A percentile compares a stretch with the other conserved stretches of the same genome.
Evolutionary conservation across 208 protist species (phyloP).

Genomic region (Acanthamoeba polyphaga): DNA sequence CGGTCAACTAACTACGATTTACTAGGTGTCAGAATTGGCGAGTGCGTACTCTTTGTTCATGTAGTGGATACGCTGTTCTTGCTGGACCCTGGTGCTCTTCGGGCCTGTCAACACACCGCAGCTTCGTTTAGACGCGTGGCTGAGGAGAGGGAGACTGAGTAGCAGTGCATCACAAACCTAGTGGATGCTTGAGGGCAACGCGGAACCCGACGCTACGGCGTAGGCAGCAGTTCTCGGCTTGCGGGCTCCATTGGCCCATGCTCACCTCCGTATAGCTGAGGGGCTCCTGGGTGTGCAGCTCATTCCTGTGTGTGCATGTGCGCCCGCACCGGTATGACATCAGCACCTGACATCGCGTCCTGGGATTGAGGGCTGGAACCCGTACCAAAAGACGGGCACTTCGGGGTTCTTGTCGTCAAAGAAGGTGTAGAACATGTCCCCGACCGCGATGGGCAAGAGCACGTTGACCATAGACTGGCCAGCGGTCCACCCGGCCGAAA

Average conservation of each 20-base stretch:
- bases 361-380: background rate
- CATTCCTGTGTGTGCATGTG: background rate
- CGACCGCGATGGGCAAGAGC: slow-evolving; percentile 6
- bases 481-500: background rate
- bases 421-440: slow-evolving; percentile 27
- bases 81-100: slow-evolving; percentile 43
- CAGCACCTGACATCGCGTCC: no score
- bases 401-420: slow-evolving; percentile 62
- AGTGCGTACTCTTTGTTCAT: slow-evolving; percentile 50
- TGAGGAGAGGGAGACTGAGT: background rate
- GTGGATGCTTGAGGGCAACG: slow-evolving; percentile 43
- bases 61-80: slow-evolving; percentile 63
- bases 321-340: no score
- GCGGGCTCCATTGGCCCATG: background rate
- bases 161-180: background rate
- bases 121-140: background rate
- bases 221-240: slow-evolving; percentile 34
- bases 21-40: background rate
- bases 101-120: background rate
- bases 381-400: background rate
- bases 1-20: background rate
- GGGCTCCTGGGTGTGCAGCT: slow-evolving; percentile 4
- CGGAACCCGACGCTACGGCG: slow-evolving; percentile 25
- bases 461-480: slow-evolving; percentile 28
- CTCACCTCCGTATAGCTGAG: slow-evolving; percentile 44